Percentiles rank a stretch among this genome's conserved stretches.
phyloP scores from a whole-genome alignment of 2,329 filamentous ascomycete genomes.

The Xylaria arbuscula region DNA sequence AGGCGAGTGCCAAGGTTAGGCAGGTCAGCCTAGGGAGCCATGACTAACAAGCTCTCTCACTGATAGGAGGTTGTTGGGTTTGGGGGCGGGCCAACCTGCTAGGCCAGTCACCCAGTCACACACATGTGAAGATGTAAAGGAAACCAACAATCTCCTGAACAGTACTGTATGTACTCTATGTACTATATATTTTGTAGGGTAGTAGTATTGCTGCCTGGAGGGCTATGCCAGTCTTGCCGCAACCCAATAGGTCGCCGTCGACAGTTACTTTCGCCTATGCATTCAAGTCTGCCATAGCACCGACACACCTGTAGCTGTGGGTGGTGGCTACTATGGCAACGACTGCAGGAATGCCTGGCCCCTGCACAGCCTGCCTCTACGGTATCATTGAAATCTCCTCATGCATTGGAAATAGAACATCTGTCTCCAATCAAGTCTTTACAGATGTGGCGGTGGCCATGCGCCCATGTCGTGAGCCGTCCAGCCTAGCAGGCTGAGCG shows the following conservation, averaged over 20 bases:
- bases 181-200: constrained; percentile 9
- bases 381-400: too few relatives aligned
- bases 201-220: neutral
- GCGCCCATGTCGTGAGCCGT: too few relatives aligned
- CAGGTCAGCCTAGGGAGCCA: constrained; percentile 6
- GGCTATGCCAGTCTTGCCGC: constrained; percentile 16
- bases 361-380: too few relatives aligned
- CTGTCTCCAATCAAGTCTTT: too few relatives aligned
- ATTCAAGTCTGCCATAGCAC: neutral
- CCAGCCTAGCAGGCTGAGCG: too few relatives aligned
- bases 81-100: neutral
- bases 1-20: constrained; percentile 2
- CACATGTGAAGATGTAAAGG: constrained; percentile 21
- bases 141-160: constrained; percentile 24
- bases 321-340: too few relatives aligned
- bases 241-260: constrained; percentile 15
- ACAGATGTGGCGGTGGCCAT: too few relatives aligned
- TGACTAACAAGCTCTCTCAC: neutral
- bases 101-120: constrained; percentile 3
- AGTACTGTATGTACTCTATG: too few relatives aligned
- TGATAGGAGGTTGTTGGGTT: neutral
- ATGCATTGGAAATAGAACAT: too few relatives aligned
- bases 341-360: too few relatives aligned
- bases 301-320: too few relatives aligned
- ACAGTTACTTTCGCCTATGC: constrained; percentile 10